Evolutionary conservation across 1,139 yeast species (phyloP).

Genomic region (Taiozyma onychis): DNA sequence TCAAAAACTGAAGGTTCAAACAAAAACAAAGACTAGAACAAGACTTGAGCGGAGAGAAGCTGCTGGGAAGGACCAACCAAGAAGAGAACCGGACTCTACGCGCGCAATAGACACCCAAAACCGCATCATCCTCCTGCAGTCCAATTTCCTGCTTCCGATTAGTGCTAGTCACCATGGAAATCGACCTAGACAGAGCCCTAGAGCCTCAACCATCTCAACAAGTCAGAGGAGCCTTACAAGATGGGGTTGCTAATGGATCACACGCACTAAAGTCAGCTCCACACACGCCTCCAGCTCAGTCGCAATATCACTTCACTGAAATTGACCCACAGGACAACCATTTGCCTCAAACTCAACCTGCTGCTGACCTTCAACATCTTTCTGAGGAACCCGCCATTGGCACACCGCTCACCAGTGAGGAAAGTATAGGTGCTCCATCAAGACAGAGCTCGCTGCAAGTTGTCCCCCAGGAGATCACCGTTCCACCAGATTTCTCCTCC

Average conservation of each 20-base stretch:
- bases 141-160: neutral
- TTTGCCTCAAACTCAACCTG: neutral
- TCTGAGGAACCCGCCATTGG: neutral
- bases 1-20: slow-evolving; percentile 3
- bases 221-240: neutral
- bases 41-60: neutral
- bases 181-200: slow-evolving; percentile 22
- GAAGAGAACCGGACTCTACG: neutral
- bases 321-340: slow-evolving; percentile 14
- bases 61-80: neutral
- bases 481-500: neutral
- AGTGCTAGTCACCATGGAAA: slow-evolving; percentile 9
- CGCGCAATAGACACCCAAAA: neutral
- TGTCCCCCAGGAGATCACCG: neutral
- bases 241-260: slow-evolving; percentile 1
- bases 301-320: slow-evolving; percentile 15
- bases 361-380: neutral
- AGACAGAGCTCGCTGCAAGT: neutral
- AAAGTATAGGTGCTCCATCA: neutral
- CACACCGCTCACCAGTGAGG: neutral
- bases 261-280: slow-evolving; percentile 1
- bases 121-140: neutral
- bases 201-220: slow-evolving; percentile 9
- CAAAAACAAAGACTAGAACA: neutral
- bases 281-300: neutral